Evolutionary conservation across 2,329 filamentous ascomycete species (phyloP), one percentile per base, ranked within the genome.

Genomic region (Colletotrichum sublineola): DNA sequence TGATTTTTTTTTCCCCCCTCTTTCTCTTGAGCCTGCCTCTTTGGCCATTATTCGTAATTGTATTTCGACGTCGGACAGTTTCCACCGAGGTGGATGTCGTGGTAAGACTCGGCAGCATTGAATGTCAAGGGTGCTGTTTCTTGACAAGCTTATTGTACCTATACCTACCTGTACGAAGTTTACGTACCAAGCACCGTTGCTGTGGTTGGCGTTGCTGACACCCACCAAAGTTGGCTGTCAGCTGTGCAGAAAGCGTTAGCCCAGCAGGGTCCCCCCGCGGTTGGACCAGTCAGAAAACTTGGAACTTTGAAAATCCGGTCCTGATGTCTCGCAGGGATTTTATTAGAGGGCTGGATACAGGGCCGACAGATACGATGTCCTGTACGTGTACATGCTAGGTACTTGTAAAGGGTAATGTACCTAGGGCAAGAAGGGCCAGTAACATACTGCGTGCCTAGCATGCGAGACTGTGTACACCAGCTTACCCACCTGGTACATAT

Each of bases 1-100:
- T 66, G 29, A 38, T 55, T 53, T 31, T 53, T 52, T 6, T 9
- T 4, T 20, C 7, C 18, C 44, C 3, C 5, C 14, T 15, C 1
- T 14, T 8, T 31, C 15, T 20, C 52, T 33, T 7, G 14, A 31
- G 36, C 52, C 58, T 24, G 24, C 24, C 24, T 24, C 24, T 72
- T 60, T 72, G 69, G 69, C 65, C 69, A 72, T 69, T 68, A 64
- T 72, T 64, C 65, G 69, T 68, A 72, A 72, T 72, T 68, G 42
- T 53, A 44, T 42, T 36, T 63, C 44, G 46, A 68, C 65, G 69
- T 50, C 69, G 69, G 52, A 40, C 68, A 71, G 68, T 71, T 71
- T 71, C 68, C 68, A 71, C 65, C 57, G 29, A 48, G 53, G 69
- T 68, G 68, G 68, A n/a, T 31, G 36, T 50, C 52, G 29, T 15